phyloP scores from a whole-genome alignment of 2,329 filamentous ascomycete species.

The Claviceps capensis region DNA sequence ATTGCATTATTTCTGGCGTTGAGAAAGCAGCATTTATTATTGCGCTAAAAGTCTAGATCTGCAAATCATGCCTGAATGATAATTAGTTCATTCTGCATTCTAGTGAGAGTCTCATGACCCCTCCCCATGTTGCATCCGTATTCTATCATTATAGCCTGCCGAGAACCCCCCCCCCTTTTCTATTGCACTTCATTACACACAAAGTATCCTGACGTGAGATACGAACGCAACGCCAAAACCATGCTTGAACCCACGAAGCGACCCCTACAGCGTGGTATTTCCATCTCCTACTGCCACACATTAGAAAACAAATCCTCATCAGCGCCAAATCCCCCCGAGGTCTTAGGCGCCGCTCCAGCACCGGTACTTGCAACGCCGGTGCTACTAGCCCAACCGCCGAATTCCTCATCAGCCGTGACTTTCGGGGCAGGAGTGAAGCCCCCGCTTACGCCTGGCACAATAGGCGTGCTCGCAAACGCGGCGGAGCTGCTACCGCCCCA shows the following conservation, averaged over 20 bases:
- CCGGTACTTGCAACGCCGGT: slow-evolving; percentile 28
- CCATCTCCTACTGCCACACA: slow-evolving; percentile 60
- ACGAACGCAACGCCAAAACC: slow-evolving; percentile 15
- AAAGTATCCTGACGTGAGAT: slow-evolving; percentile 17
- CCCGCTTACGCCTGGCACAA: slow-evolving; percentile 48
- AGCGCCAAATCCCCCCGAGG: slow-evolving; percentile 45
- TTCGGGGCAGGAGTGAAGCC: slow-evolving; percentile 53
- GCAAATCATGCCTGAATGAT: no score
- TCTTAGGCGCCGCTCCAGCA: slow-evolving; percentile 33
- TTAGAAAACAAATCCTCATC: slow-evolving; percentile 89
- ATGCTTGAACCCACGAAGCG: slow-evolving; percentile 11
- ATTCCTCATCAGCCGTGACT: slow-evolving; percentile 83
- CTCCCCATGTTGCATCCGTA: no score
- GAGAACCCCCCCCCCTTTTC: no score
- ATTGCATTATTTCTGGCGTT: no score
- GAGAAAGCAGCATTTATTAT: no score
- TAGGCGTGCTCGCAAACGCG: slow-evolving; percentile 43
- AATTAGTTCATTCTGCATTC: no score
- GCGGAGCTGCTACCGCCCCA: slow-evolving; percentile 32
- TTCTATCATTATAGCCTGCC: no score
- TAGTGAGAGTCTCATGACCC: no score
- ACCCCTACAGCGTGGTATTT: neutral
- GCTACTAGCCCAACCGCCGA: slow-evolving; percentile 86
- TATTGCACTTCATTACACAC: no score
- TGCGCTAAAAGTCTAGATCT: no score